These are phyloP conservation scores for Populus davidiana DNA, from an alignment of 345 rosid genomes.

Conservation along the genomic window DNA sequence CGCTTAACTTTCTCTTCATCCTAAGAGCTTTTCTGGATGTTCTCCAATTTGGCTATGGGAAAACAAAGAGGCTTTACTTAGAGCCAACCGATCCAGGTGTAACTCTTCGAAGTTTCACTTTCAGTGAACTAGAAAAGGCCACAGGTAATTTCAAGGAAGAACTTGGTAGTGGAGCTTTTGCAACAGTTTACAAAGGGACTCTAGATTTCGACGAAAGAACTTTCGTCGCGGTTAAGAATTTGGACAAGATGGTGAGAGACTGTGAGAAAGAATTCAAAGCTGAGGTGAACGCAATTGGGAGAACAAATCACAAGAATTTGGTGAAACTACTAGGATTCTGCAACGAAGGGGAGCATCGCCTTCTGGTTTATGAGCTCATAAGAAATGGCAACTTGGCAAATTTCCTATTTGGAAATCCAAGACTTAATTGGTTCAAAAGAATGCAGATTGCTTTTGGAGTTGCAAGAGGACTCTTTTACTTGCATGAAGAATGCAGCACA, in stretches of 20 bases:
- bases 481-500: constrained; percentile 16
- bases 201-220: not conserved
- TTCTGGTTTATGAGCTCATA: constrained; percentile 34
- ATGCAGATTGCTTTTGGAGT: constrained; percentile 1
- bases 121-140: constrained; percentile 32
- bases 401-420: constrained; percentile 18
- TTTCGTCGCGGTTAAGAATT: constrained; percentile 24
- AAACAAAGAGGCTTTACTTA: not conserved
- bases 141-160: constrained; percentile 42
- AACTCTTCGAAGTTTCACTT: constrained; percentile 28
- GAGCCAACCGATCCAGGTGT: not conserved
- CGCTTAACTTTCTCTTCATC: too few relatives aligned
- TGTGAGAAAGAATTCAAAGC: constrained; percentile 26
- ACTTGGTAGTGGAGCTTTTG: constrained; percentile 32
- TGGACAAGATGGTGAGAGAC: constrained; percentile 6
- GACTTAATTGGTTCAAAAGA: constrained; percentile 25
- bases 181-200: constrained; percentile 27
- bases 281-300: constrained; percentile 25
- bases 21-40: too few relatives aligned
- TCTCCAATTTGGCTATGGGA: too few relatives aligned
- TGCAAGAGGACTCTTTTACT: constrained; percentile 15
- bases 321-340: constrained; percentile 36
- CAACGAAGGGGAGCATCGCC: constrained; percentile 18
- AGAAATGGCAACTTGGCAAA: constrained; percentile 22
- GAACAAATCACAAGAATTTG: constrained; percentile 39